A percentile compares a stretch with the other conserved stretches of the same genome.
phyloP scores from a whole-genome alignment of 495 filamentous ascomycete species.

The Hypoxylon crocopeplum region DNA sequence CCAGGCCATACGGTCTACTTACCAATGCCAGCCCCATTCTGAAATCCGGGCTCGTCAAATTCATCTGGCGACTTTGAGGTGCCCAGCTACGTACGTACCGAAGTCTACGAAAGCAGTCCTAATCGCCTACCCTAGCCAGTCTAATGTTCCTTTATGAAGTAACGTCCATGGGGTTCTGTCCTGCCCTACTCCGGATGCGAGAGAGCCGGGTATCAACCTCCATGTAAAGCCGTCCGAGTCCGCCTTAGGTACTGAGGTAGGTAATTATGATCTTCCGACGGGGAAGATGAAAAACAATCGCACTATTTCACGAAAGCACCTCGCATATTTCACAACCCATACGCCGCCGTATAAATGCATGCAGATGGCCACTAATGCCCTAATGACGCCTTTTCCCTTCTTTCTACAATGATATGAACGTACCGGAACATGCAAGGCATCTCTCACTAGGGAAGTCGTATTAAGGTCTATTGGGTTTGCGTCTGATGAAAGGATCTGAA shows the following conservation, averaged over 20 bases:
- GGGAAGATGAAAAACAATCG: no score
- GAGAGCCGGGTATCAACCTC: no score
- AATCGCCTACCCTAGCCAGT: no score
- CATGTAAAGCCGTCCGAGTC: no score
- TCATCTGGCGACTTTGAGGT: conserved; percentile 3
- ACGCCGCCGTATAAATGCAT: conserved; percentile 12
- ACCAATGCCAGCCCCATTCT: conserved; percentile 13
- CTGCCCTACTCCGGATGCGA: no score
- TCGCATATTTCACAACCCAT: background rate
- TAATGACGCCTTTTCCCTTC: background rate
- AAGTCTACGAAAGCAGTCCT: conserved; percentile 8
- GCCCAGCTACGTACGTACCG: background rate
- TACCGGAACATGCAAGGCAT: background rate
- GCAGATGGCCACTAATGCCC: background rate
- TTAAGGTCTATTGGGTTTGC: conserved; percentile 44
- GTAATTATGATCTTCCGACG: no score
- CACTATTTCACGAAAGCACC: no score
- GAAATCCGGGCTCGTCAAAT: conserved; percentile 6
- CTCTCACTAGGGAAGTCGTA: background rate
- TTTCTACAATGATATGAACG: background rate
- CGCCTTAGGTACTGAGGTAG: no score
- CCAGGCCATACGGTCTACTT: conserved; percentile 18
- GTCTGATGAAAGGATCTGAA: conserved; percentile 53
- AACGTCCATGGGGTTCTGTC: no score
- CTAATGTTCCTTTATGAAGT: no score